Percentiles rank a stretch among this genome's conserved stretches.
These are phyloP conservation scores for Trypanosoma grayi DNA, from an alignment of 208 protist species.

Conservation along the genomic window DNA sequence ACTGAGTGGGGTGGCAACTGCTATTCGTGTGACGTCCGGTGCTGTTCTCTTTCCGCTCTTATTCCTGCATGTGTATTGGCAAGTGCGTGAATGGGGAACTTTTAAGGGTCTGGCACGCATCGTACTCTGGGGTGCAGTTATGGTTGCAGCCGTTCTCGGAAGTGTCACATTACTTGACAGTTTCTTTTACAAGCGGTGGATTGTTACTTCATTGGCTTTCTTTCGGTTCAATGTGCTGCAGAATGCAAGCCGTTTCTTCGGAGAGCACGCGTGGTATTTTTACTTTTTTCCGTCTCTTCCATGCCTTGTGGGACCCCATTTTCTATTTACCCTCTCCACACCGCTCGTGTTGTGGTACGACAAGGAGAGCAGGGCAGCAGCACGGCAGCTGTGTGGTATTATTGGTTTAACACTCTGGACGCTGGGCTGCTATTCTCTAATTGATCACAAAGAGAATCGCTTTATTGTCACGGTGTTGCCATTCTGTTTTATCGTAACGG, in stretches of 20 bases:
- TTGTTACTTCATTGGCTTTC: slow-evolving; percentile 67
- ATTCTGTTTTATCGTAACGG: slow-evolving; percentile 41
- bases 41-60: slow-evolving; percentile 57
- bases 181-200: slow-evolving; percentile 45
- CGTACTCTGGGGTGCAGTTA: slow-evolving; percentile 20
- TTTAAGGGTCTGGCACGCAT: slow-evolving; percentile 8
- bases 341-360: slow-evolving; percentile 24
- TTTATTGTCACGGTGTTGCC: slow-evolving; percentile 73
- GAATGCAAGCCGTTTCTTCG: slow-evolving; percentile 83
- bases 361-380: slow-evolving; percentile 4
- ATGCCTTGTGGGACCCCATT: slow-evolving; percentile 45
- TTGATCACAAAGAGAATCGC: slow-evolving; percentile 94
- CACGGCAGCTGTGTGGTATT: slow-evolving; percentile 8
- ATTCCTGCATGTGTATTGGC: slow-evolving; percentile 25
- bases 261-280: slow-evolving; percentile 84
- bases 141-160: slow-evolving; percentile 26
- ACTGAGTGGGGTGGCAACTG: slow-evolving; percentile 51
- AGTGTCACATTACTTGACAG: slow-evolving; percentile 43
- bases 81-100: slow-evolving; percentile 21
- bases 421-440: slow-evolving; percentile 69
- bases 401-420: slow-evolving; percentile 31
- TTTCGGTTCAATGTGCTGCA: slow-evolving; percentile 88
- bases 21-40: slow-evolving; percentile 56
- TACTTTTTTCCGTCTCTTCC: slow-evolving; percentile 78
- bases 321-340: slow-evolving; percentile 37